Evolutionary conservation across 1,284 basidiomycete genomes (phyloP), one percentile per base, ranked within the genome.

Genomic region (Fomitopsis schrenkii): DNA sequence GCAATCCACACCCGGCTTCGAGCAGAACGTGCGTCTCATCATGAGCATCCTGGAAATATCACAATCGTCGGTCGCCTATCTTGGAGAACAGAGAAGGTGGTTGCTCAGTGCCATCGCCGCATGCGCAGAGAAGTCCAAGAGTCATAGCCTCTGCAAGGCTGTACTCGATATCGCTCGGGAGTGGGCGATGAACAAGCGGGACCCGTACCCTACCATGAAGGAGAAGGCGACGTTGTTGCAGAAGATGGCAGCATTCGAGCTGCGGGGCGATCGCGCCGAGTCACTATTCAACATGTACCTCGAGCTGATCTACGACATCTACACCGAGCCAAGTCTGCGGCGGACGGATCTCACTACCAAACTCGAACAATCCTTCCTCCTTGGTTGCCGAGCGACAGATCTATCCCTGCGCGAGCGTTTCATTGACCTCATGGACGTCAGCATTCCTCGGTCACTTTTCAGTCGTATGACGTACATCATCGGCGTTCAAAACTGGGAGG

Each of bases 401-500:
- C 80, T 91, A 0, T 75, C 78, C 8, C 82, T 98, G 53, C 87
- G 97, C 41, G 89, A 92, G 65, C 85, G 87, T 58, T 99, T 99
- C 77, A 84, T 98, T 68, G 93, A 95, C 71, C 84, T 98, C 58
- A 82, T 99, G 64, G 97, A 99, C 71, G 80, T 86, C 64, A 97
- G 93, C 69, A 86, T 99, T 46, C 93, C 95, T 17, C 86, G 91
- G 33, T 88, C 91, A 1, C 81, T 97, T 14, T 86, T 88, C 57
- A 88, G 84, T 62, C 90, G 97, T 33, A 76, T 99, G 55, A 91
- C 92, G 57, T 98, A 97, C 75, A 87, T 99, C 64, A 82, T 97
- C 57, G 95, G 94, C 33, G 88, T 95, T 22, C 96, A 99, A 76
- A 97, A 84, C 72, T 99, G 98, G 97, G 97, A 99, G 67, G 86